Conservation (phyloP, 2,329 filamentous ascomycete species). For the Hymenoscyphus repandus region DNA sequence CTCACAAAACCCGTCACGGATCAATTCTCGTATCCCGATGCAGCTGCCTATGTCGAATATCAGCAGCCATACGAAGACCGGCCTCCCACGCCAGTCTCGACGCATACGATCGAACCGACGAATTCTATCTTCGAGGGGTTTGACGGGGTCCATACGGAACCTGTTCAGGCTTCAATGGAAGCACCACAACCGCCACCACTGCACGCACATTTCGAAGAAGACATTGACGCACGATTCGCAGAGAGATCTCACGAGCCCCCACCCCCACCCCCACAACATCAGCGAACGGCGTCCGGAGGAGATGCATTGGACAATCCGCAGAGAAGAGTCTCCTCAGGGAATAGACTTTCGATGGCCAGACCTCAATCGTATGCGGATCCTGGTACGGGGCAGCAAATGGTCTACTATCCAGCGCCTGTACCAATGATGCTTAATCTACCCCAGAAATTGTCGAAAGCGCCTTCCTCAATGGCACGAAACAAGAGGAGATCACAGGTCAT, state of each 20-base stretch:
- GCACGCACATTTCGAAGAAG: background rate
- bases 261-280: background rate
- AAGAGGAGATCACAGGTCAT: slow-evolving; percentile 70
- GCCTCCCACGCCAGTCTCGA: slow-evolving; percentile 25
- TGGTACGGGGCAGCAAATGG: slow-evolving; percentile 70
- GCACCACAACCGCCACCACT: background rate
- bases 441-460: slow-evolving; percentile 73
- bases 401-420: slow-evolving; percentile 92
- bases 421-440: slow-evolving; percentile 91
- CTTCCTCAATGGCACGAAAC: slow-evolving; percentile 58
- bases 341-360: slow-evolving; percentile 24
- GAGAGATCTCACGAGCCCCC: background rate
- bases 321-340: slow-evolving; percentile 14
- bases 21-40: slow-evolving; percentile 10
- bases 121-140: slow-evolving; percentile 71
- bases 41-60: slow-evolving; percentile 1
- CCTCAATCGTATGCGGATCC: slow-evolving; percentile 58
- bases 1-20: slow-evolving; percentile 22
- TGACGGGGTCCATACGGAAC: slow-evolving; percentile 67
- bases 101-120: slow-evolving; percentile 56
- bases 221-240: background rate
- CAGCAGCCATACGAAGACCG: slow-evolving; percentile 7
- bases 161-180: slow-evolving; percentile 1
- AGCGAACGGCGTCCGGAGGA: slow-evolving; percentile 4
- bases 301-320: slow-evolving; percentile 11